phyloP scores from a whole-genome alignment of 176 grass and related monocot genomes.

The Aegilops bicornis region DNA sequence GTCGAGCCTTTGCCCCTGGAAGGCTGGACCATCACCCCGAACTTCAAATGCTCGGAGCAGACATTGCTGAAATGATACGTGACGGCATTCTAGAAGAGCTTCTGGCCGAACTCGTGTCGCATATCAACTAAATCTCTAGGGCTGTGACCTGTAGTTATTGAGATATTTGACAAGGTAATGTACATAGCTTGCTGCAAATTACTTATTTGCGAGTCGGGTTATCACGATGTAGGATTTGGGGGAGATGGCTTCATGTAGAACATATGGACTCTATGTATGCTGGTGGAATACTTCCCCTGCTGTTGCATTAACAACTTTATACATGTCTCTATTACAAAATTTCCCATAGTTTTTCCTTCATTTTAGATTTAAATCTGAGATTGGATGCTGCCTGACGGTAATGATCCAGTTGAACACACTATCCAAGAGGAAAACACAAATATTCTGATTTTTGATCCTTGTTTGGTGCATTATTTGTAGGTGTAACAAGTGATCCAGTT shows the following conservation, averaged over 20 bases:
- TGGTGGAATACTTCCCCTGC: neutral
- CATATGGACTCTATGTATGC: neutral
- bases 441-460: neutral
- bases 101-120: conserved; percentile 2
- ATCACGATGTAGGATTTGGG: neutral
- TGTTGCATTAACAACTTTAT: neutral
- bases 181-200: conserved; percentile 27
- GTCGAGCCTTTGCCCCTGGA: conserved; percentile 28
- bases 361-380: no score
- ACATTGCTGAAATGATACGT: conserved; percentile 38
- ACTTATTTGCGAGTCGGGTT: conserved; percentile 36
- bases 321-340: neutral
- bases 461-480: neutral
- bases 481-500: neutral
- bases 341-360: neutral
- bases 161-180: conserved; percentile 4
- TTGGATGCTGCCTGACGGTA: neutral
- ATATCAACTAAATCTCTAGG: neutral
- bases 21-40: conserved; percentile 10
- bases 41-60: conserved; percentile 12
- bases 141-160: neutral
- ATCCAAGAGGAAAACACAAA: neutral
- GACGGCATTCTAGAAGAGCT: conserved; percentile 45
- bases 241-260: neutral
- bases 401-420: neutral